Conservation (phyloP, 257 asterid genomes). For the Solanum dulcamara region DNA sequence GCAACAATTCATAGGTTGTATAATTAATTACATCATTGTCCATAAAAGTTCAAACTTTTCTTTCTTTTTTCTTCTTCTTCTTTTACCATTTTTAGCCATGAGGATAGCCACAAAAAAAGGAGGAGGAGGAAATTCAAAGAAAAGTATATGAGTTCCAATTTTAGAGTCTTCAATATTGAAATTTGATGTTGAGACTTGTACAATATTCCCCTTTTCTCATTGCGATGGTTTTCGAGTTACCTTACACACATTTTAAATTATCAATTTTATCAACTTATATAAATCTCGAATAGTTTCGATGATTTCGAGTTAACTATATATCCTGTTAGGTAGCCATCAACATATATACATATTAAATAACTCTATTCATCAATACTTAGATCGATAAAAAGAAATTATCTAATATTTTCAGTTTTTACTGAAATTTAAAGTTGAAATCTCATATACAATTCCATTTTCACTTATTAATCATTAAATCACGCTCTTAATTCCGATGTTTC, state of each 20-base stretch:
- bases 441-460: not conserved
- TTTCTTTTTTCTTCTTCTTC: not conserved
- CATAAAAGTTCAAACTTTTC: not conserved
- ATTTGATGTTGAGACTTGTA: not conserved
- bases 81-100: not conserved
- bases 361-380: not conserved
- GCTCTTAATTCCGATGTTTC: not conserved
- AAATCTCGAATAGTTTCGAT: accelerated
- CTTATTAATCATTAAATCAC: not conserved
- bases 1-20: not conserved
- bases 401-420: not conserved
- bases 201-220: not conserved
- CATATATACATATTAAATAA: not conserved
- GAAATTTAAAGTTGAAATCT: not conserved
- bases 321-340: not conserved
- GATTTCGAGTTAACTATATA: not conserved
- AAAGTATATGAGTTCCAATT: not conserved
- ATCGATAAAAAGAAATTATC: accelerated
- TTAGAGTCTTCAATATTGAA: not conserved
- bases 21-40: not conserved
- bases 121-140: not conserved
- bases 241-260: not conserved
- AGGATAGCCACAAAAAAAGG: not conserved
- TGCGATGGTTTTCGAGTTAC: not conserved
- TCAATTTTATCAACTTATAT: too few species aligned